Evolutionary conservation across 2,329 filamentous ascomycete genomes (phyloP), one percentile per base, ranked within the genome.

Genomic region (Fonsecaea nubica): DNA sequence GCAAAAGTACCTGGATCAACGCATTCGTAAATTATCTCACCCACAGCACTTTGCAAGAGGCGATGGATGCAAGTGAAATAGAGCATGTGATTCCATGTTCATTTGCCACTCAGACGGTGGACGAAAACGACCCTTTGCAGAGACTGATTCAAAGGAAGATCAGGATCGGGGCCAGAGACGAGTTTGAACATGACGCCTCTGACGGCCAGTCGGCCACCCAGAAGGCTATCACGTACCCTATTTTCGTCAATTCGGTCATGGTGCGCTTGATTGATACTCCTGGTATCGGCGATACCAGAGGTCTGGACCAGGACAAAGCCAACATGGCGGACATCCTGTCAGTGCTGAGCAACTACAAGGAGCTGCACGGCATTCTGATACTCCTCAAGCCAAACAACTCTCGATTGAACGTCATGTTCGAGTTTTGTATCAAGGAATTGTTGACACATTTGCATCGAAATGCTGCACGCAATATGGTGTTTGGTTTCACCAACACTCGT

Each of bases 1-100:
- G 82, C 0, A 84, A 84, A 60, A 82, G 79, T 1, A 83, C 82
- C 0, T 84, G 79, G 50, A 83, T 84, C 72, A 84, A 84, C 55
- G 78, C 81, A 0, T 82, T 84, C 38, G 69, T 80, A 68, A 84
- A 84, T 66, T 84, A 84, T 62, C 64, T 84, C 3, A 73, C 70
- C 0, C 79, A 75, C 57, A 33, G 30, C 36, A 54, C 75, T 0
- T 72, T 84, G 0, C 76, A 81, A 7, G 78, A 82, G 2, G 81
- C 80, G 0, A 70, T 78, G 48, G 50, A 68, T n/a, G 42, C 66
- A 13, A 63, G 74, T 0, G 60, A 71, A 13, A 68, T 80, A 5
- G 73, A 76, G n/a, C 78, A 69, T 52, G 67, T 80, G 5, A 78
- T 82, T 38, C 80, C 80, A 1, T 79, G 73, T 52, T 79, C 78